Evolutionary conservation across 2,329 filamentous ascomycete species (phyloP), one percentile per base, ranked within the genome.

Genomic region (Colletotrichum scovillei): DNA sequence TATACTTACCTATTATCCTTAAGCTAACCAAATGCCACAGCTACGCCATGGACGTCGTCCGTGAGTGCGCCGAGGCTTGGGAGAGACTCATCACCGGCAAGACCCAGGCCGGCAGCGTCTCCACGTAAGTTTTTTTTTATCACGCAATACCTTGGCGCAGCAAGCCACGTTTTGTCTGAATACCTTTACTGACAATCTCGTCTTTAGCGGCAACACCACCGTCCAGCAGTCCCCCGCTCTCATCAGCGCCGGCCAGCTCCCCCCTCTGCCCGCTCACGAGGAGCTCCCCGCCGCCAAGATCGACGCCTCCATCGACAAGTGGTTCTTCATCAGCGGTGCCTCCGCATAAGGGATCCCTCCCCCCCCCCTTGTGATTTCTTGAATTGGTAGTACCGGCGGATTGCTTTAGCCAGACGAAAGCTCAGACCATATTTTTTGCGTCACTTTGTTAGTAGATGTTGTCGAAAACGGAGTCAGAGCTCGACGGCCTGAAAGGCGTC

Each of bases 241-340:
- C 80, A 89, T 94, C 80, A 88, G 91, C 76, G 85, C 90, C 76
- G 88, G 89, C 81, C 89, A 93, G 85, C 89, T 97, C 76, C 91
- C 92, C 76, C 92, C 91, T 81, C 92, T 99, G 78, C 94, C 95
- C 74, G 82, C 90, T 76, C 88, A 94, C 86, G 90, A 98, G 91
- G 92, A 97, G 81, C 88, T 97, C 72, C 84, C 90, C 69, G 92
- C 97, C 74, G 96, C 93, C 77, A 95, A 96, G 81, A 98, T 99
- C 80, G 97, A 99, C 83, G 90, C 92, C 83, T 97, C 93, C 86
- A 98, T 98, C 82, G 97, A 99, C 92, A 99, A 99, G 92, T 99
- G 97, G 97, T 99, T 99, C 93, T 99, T 98, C 92, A 99, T 99
- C 87, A 98, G 95, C 84, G 97, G 97, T 86, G 97, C 97, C 82